These are phyloP conservation scores for Sporisorium iseilematis-ciliati DNA, from an alignment of 1,284 basidiomycete species.

Conservation along the genomic window DNA sequence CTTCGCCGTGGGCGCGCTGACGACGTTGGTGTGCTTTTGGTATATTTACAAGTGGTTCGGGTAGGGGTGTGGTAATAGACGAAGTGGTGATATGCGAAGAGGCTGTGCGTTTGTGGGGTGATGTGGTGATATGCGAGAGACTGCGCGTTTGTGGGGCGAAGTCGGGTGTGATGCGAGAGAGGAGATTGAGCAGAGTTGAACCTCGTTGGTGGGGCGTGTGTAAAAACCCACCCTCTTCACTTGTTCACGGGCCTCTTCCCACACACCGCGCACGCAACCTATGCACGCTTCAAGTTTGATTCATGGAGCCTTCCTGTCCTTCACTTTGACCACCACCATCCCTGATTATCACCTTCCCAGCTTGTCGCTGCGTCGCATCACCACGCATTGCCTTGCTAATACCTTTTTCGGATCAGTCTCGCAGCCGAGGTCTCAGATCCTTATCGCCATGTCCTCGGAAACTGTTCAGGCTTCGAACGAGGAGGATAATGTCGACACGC, in stretches of 20 bases:
- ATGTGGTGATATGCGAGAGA: not conserved
- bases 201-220: no score
- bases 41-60: conserved; percentile 68
- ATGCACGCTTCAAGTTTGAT: no score
- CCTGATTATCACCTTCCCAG: not conserved
- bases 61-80: conserved; percentile 7
- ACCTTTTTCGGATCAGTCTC: not conserved
- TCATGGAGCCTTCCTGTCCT: not conserved
- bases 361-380: not conserved
- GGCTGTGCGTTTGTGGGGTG: not conserved
- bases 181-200: not conserved
- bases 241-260: no score
- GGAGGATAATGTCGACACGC: not conserved
- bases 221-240: no score
- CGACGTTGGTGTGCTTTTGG: conserved; percentile 67
- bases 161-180: not conserved
- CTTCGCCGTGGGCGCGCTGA: conserved; percentile 63
- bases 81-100: not conserved
- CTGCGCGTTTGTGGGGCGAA: not conserved
- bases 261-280: not conserved
- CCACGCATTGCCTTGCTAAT: not conserved
- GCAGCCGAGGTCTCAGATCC: not conserved
- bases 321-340: not conserved
- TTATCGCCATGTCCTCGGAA: not conserved
- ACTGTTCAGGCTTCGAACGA: not conserved